Evolutionary conservation across 257 asterid genomes (phyloP).

Genomic region (Petunia secreta): DNA sequence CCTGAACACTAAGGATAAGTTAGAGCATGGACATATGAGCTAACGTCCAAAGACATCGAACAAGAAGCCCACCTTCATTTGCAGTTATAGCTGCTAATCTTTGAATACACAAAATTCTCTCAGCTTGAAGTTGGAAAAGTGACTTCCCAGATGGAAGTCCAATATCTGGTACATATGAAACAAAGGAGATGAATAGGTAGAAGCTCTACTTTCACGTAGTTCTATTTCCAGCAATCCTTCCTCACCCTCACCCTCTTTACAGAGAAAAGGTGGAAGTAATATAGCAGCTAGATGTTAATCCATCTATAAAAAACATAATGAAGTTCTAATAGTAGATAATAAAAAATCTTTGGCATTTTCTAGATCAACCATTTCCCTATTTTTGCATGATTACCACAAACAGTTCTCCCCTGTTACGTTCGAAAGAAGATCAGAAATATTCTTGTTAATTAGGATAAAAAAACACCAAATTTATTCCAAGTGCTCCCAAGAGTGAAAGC

Average conservation of each 20-base stretch:
- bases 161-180: constrained; percentile 56
- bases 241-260: not conserved
- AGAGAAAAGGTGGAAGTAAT: constrained; percentile 19
- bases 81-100: constrained; percentile 80
- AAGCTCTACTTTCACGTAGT: not conserved
- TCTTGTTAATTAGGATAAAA: not conserved
- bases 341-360: not conserved
- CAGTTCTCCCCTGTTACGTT: not conserved
- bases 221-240: constrained; percentile 5
- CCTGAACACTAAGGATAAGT: constrained; percentile 43
- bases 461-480: not conserved
- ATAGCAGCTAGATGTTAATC: not conserved
- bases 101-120: constrained; percentile 83
- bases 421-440: not conserved
- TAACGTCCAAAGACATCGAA: constrained; percentile 28
- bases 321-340: not conserved
- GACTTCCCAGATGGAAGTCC: constrained; percentile 99
- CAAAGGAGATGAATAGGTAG: constrained; percentile 23
- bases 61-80: constrained; percentile 64
- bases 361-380: not conserved
- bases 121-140: constrained; percentile 97
- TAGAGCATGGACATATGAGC: constrained; percentile 14
- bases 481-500: not conserved
- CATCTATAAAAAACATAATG: not conserved
- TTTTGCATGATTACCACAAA: not conserved